Evolutionary conservation across 768 basidiomycete genomes (phyloP).

Genomic region (Podaxis sp.): DNA sequence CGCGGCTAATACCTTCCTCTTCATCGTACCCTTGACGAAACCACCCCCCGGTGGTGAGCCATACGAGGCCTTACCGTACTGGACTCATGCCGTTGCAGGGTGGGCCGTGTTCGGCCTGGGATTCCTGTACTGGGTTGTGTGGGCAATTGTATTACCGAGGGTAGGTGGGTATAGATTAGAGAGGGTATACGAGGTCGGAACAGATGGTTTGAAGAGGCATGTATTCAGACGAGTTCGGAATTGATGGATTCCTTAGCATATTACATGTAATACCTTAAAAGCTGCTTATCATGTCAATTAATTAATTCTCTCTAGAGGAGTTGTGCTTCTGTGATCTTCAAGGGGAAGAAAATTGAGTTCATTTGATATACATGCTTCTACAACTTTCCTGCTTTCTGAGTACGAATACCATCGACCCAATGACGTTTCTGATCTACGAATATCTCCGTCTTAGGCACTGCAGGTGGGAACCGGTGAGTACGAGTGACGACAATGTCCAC

Average conservation of each 20-base stretch:
- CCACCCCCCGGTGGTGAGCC: conserved; percentile 45
- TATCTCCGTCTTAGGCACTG: conserved; percentile 30
- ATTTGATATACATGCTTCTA: neutral
- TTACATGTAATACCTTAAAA: neutral
- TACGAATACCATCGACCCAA: conserved; percentile 16
- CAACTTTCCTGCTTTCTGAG: neutral
- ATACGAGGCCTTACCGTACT: conserved; percentile 57
- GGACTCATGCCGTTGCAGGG: conserved; percentile 41
- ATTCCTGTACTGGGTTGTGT: conserved; percentile 34
- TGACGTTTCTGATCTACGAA: conserved; percentile 25
- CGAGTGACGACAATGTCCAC: neutral
- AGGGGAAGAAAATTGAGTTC: neutral
- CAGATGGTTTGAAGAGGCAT: conserved; percentile 31
- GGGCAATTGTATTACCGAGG: conserved; percentile 29
- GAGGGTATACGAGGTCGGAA: conserved; percentile 25
- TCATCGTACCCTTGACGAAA: conserved; percentile 50
- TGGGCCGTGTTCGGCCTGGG: conserved; percentile 40
- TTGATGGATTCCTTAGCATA: neutral
- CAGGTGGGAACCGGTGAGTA: neutral
- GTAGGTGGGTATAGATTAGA: conserved; percentile 33
- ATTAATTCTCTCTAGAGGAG: neutral
- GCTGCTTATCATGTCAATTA: neutral
- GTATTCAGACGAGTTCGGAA: conserved; percentile 10
- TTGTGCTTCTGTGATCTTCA: neutral
- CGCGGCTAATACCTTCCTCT: conserved; percentile 57